Conservation (phyloP, 352 stramenopile species). For the Phytopythium montanum region DNA sequence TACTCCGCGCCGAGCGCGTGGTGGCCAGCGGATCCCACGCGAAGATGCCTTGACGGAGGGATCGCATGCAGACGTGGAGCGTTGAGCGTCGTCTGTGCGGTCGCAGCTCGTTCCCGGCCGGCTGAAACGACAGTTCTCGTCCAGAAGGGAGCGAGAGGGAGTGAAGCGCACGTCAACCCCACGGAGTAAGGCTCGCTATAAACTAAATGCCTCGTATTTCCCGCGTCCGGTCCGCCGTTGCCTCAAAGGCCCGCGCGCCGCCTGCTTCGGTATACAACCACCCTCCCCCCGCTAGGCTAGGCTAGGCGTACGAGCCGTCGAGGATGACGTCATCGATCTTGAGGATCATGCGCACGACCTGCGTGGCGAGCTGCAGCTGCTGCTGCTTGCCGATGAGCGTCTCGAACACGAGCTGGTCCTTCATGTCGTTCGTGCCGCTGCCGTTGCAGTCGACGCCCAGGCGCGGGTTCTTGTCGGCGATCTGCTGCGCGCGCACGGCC, state of each 20-base stretch:
- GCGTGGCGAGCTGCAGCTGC: constrained; percentile 98
- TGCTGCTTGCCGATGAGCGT: constrained; percentile 99
- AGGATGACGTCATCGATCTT: constrained; percentile 99
- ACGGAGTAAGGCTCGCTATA: too few species aligned
- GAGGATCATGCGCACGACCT: constrained; percentile 99
- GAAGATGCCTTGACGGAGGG: neutral
- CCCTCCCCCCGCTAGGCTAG: too few species aligned
- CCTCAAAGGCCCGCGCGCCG: too few species aligned
- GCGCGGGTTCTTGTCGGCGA: constrained; percentile 93
- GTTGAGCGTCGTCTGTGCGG: neutral
- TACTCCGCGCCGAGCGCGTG: too few species aligned
- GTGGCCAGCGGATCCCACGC: neutral
- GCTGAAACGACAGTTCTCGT: neutral
- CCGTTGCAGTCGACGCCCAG: constrained; percentile 97
- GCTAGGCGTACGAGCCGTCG: constrained; percentile 89
- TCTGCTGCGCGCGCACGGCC: constrained; percentile 93
- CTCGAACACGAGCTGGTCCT: constrained; percentile 98
- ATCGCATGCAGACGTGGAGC: neutral
- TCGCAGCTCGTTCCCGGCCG: neutral
- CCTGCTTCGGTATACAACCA: too few species aligned
- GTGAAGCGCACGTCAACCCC: too few species aligned
- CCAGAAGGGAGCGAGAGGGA: too few species aligned
- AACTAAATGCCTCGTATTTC: too few species aligned
- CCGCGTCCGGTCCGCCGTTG: too few species aligned
- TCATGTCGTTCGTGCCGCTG: constrained; percentile 95